Base-by-base conservation (phyloP, 768 basidiomycete species). In the Dacryopinax primogenitus region DNA sequence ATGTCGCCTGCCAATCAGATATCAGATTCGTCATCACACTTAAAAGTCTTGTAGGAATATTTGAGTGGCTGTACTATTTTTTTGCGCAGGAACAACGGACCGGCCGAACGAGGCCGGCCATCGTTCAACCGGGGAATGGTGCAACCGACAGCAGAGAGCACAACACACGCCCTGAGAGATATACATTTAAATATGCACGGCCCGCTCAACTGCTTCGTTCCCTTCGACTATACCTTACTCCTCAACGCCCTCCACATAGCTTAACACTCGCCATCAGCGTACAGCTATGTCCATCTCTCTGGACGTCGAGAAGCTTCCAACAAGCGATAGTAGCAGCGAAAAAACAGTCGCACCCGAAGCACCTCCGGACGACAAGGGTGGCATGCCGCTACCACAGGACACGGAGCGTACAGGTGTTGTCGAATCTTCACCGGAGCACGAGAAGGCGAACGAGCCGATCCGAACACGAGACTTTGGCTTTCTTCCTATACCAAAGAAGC, bases 401-500 rank as follows among this genome's bases (percentile, higher is more conserved):
- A 23, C 51, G 15, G 30, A 58, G 15, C 51, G 51, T 21, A 58
- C 51, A 7, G 51, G 51, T 30, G 51, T 58, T 30, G 13, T 28
- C 26, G 26, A 26, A 9, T 30, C 51, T 30, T 6, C 51, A 15
- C 26, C 51, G 11, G 51, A 30, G 13, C 26, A 58, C 15, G 51
- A 58, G 51, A 58, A 58, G 30, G 13, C 32, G 26, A 30, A 58
- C 26, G 51, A 28, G 26, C 51, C 51, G 13, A 58, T 58, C 11
- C 51, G 51, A 30, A 58, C 9, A 30, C 51, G 12, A 7, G 86
- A 88, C 69, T 84, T 87, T 70, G 80, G 82, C 15, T 76, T 88
- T 66, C 67, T 88, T 7, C 86, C 85, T 0, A 85, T 88, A 33
- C 87, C 87, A 0, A 76, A 73, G 67, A 72, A 76, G 36, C 74